These are phyloP conservation scores for Orbilia blumenaviensis DNA, from an alignment of 2,329 filamentous ascomycete species.

Conservation along the genomic window DNA sequence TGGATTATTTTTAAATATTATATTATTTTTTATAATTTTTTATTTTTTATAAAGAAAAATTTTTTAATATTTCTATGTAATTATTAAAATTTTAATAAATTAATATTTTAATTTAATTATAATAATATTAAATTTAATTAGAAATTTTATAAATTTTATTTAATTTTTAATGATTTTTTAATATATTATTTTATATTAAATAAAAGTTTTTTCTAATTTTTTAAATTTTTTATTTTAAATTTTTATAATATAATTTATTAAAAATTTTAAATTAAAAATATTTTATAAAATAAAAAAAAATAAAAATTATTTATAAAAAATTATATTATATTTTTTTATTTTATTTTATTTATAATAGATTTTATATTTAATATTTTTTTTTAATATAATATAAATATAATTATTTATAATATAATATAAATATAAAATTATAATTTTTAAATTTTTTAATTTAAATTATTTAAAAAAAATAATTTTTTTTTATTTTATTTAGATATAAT, in stretches of 20 bases:
- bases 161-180: not conserved
- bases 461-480: not conserved
- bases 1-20: no score
- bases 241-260: not conserved
- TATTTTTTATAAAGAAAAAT: not conserved
- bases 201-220: not conserved
- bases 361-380: not conserved
- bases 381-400: slow-evolving; percentile 2
- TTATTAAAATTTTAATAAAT: not conserved
- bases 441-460: not conserved
- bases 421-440: not conserved
- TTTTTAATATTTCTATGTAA: not conserved
- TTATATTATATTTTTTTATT: not conserved
- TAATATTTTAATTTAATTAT: not conserved
- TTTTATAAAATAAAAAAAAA: no score
- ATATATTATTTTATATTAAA: not conserved
- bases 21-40: no score
- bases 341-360: not conserved
- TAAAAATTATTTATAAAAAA: not conserved
- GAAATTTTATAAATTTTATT: not conserved
- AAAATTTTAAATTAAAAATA: not conserved
- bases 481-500: not conserved
- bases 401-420: not conserved
- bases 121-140: not conserved
- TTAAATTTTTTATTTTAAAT: not conserved